A percentile compares a stretch with the other conserved stretches of the same genome.
Evolutionary conservation across 495 filamentous ascomycete species (phyloP).

Genomic region (Thermothielavioides terrestris): DNA sequence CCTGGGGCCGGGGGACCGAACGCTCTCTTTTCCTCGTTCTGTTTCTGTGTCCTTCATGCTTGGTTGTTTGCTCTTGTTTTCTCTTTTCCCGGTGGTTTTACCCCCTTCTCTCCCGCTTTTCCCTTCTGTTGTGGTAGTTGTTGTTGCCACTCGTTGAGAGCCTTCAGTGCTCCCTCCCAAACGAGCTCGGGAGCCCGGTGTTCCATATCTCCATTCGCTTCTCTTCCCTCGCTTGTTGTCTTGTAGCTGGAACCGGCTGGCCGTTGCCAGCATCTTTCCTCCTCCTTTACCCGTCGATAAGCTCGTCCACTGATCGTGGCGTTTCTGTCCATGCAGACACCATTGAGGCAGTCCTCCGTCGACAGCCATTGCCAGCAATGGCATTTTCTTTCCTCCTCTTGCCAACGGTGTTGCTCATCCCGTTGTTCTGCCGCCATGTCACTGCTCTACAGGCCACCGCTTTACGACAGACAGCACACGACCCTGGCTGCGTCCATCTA

Average conservation of each 20-base stretch:
- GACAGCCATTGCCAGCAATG: slow-evolving; percentile 30
- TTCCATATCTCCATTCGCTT: slow-evolving; percentile 1
- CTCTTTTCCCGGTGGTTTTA: slow-evolving; percentile 9
- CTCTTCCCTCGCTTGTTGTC: background rate
- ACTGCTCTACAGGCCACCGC: slow-evolving; percentile 5
- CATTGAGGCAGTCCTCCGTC: slow-evolving; percentile 15
- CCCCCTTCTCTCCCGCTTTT: slow-evolving; percentile 4
- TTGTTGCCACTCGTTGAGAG: slow-evolving; percentile 1
- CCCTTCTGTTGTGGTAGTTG: background rate
- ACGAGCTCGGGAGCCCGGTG: slow-evolving; percentile 10
- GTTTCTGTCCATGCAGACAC: slow-evolving; percentile 24
- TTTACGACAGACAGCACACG: slow-evolving; percentile 13
- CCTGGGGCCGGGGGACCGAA: background rate
- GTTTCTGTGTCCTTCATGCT: background rate
- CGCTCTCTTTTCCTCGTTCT: slow-evolving; percentile 12
- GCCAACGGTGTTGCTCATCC: slow-evolving; percentile 24
- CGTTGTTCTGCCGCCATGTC: slow-evolving; percentile 18
- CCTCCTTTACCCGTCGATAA: slow-evolving; percentile 3
- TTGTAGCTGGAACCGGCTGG: slow-evolving; percentile 3
- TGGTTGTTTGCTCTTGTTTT: slow-evolving; percentile 8
- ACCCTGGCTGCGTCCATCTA: slow-evolving; percentile 33
- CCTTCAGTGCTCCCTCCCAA: background rate
- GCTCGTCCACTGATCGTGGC: background rate
- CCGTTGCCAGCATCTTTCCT: slow-evolving; percentile 7
- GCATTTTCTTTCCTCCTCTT: slow-evolving; percentile 26